A percentile compares a stretch with the other conserved stretches of the same genome.
Evolutionary conservation across 768 basidiomycete species (phyloP).

Genomic region (Suillus placidus): DNA sequence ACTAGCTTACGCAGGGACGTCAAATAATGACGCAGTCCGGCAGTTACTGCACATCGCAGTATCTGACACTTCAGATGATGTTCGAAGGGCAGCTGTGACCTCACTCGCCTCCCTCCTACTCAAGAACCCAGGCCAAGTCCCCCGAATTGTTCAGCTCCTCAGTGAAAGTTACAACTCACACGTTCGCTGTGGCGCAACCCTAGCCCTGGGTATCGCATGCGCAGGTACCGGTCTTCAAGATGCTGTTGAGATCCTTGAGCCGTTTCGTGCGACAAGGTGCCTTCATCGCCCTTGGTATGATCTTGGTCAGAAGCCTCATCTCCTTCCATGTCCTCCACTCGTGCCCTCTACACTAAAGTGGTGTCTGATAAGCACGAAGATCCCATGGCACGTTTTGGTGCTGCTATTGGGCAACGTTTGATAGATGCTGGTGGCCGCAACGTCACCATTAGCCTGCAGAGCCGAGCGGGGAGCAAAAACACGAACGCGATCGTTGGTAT

Average conservation of each 20-base stretch:
- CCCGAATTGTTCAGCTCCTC: conserved; percentile 92
- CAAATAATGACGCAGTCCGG: conserved; percentile 91
- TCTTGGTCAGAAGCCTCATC: conserved; percentile 89
- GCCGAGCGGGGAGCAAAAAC: conserved; percentile 89
- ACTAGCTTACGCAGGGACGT: conserved; percentile 94
- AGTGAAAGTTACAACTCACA: conserved; percentile 99
- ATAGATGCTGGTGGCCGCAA: conserved; percentile 98
- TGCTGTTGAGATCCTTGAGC: conserved; percentile 94
- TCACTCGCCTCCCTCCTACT: conserved; percentile 96
- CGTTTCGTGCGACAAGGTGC: conserved; percentile 99
- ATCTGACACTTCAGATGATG: conserved; percentile 97
- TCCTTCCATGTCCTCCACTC: conserved; percentile 76
- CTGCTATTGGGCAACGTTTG: conserved; percentile 92
- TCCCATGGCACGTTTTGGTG: conserved; percentile 97
- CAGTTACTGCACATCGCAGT: conserved; percentile 94
- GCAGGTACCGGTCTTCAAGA: conserved; percentile 95
- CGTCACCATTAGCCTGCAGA: conserved; percentile 91
- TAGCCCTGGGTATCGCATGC: conserved; percentile 96
- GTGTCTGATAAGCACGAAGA: conserved; percentile 97
- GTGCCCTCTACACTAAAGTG: conserved; percentile 87
- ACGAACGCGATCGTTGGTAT: conserved; percentile 97
- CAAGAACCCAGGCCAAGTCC: conserved; percentile 95
- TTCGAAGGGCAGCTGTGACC: conserved; percentile 90
- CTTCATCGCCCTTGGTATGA: conserved; percentile 93
- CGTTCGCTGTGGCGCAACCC: conserved; percentile 94